phyloP scores from a whole-genome alignment of 371 early-diverging fungal species.

The Lichtheimia ramosa region DNA sequence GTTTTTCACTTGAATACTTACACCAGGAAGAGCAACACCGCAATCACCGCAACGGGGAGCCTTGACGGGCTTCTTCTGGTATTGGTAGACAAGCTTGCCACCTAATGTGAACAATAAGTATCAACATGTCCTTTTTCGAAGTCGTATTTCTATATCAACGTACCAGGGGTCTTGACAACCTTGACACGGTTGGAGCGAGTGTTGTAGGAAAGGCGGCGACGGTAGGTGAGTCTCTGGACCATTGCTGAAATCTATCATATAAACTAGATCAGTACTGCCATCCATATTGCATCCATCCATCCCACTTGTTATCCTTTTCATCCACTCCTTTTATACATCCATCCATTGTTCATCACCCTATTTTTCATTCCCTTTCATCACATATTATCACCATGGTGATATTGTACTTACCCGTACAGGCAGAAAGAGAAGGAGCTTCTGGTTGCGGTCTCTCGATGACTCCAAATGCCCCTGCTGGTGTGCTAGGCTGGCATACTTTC shows the following conservation, averaged over 20 bases:
- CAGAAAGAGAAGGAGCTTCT: conserved; percentile 6
- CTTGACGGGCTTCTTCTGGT: conserved; percentile 91
- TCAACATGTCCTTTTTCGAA: not conserved
- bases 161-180: conserved; percentile 96
- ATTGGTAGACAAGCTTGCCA: conserved; percentile 89
- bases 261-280: not conserved
- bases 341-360: conserved; percentile 3
- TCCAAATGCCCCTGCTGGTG: not conserved
- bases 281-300: not conserved
- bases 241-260: conserved; percentile 34
- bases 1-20: conserved; percentile 44
- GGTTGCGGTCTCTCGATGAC: not conserved
- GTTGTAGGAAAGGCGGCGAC: conserved; percentile 97
- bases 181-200: conserved; percentile 96
- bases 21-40: conserved; percentile 86
- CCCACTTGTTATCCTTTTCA: not conserved
- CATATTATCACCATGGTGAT: not conserved
- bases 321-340: conserved; percentile 9
- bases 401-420: conserved; percentile 9
- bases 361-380: not conserved
- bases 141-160: conserved; percentile 2
- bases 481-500: no score
- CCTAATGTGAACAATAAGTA: conserved; percentile 41
- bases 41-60: conserved; percentile 98
- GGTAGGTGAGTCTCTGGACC: conserved; percentile 95